Percentiles rank a stretch among this genome's conserved stretches.
Evolutionary conservation across 371 early-diverging fungal genomes (phyloP).

Genomic region (Rhizopus sp.): DNA sequence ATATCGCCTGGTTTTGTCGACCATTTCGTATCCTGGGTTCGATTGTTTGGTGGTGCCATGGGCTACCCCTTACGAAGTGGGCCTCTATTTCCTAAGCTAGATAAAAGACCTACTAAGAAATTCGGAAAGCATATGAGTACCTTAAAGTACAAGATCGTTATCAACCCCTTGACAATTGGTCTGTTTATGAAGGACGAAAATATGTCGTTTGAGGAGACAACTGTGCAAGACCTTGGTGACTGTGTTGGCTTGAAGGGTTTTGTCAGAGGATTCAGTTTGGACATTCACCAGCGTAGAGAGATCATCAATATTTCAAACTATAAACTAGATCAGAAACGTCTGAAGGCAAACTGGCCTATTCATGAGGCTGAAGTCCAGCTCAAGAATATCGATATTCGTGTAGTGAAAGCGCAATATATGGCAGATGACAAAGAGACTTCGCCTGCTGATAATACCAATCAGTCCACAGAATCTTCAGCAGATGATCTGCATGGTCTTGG

Average conservation of each 20-base stretch:
- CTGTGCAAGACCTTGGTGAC: constrained; percentile 36
- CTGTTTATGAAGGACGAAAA: constrained; percentile 36
- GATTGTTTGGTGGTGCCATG: constrained; percentile 47
- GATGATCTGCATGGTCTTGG: constrained; percentile 13
- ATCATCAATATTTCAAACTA: constrained; percentile 28
- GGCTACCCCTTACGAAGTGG: constrained; percentile 33
- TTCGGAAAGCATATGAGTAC: constrained; percentile 45
- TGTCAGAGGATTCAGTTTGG: constrained; percentile 44
- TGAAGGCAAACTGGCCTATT: constrained; percentile 51
- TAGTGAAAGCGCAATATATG: constrained; percentile 27
- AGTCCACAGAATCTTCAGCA: neutral
- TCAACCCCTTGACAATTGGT: constrained; percentile 31
- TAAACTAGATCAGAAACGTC: constrained; percentile 37
- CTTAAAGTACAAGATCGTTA: constrained; percentile 46
- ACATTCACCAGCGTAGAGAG: constrained; percentile 52
- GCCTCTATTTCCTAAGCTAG: constrained; percentile 30
- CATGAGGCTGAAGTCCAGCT: constrained; percentile 53
- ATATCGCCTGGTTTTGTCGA: constrained; percentile 34
- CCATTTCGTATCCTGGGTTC: constrained; percentile 38
- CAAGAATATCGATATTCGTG: constrained; percentile 49
- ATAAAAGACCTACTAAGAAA: constrained; percentile 28
- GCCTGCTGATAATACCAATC: constrained; percentile 9
- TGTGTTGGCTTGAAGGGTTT: constrained; percentile 49
- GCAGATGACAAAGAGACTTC: constrained; percentile 11
- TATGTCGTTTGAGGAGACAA: constrained; percentile 11